A percentile compares a stretch with the other conserved stretches of the same genome.
These are phyloP conservation scores for Nicotiana obtusifolia DNA, from an alignment of 257 asterid genomes.

Conservation along the genomic window DNA sequence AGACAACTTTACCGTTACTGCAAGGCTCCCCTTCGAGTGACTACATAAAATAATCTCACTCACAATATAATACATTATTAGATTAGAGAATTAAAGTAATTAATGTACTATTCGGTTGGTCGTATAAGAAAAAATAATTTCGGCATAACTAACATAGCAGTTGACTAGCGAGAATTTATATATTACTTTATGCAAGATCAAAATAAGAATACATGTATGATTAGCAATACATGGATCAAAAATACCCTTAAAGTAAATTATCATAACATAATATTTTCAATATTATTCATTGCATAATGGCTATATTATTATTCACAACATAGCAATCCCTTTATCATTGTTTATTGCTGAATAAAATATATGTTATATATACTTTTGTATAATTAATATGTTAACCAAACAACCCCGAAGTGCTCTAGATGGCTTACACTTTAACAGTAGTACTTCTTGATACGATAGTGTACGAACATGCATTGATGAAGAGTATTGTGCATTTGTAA, in stretches of 20 bases:
- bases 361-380: no score
- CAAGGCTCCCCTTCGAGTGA: neutral
- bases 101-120: neutral
- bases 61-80: neutral
- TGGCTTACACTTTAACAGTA: neutral
- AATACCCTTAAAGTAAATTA: no score
- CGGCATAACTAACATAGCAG: neutral
- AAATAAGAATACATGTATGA: neutral
- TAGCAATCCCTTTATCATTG: neutral
- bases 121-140: neutral
- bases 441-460: conserved; percentile 39
- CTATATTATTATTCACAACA: conserved; percentile 8
- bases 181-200: neutral
- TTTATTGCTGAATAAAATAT: no score
- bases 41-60: neutral
- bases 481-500: conserved; percentile 4
- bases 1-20: fast-evolving
- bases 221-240: neutral
- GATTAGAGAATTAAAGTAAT: neutral
- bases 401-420: neutral
- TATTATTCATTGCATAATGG: neutral
- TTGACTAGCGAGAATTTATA: neutral
- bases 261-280: conserved; percentile 15
- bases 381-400: no score
- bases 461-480: conserved; percentile 62